A percentile compares a stretch with the other conserved stretches of the same genome.
Evolutionary conservation across 257 asterid genomes (phyloP).

Genomic region (Penstemon davidsonii): DNA sequence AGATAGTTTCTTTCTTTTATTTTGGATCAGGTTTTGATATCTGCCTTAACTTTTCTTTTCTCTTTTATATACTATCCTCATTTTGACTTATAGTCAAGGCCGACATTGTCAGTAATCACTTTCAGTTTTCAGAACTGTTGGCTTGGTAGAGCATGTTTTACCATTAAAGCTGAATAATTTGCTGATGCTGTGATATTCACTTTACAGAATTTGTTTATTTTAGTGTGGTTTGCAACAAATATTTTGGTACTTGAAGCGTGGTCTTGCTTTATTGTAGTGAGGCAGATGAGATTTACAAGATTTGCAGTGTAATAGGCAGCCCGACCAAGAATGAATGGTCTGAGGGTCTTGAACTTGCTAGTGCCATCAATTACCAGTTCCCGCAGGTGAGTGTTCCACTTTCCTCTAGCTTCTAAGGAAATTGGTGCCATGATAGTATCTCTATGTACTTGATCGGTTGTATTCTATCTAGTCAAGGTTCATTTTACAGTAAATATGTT

Average conservation of each 20-base stretch:
- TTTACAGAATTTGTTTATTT: background rate
- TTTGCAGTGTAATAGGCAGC: constrained; percentile 61
- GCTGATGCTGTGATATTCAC: background rate
- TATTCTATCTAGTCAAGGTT: background rate
- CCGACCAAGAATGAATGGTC: constrained; percentile 59
- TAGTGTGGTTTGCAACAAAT: background rate
- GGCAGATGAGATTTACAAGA: constrained; percentile 64
- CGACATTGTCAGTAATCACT: constrained; percentile 1
- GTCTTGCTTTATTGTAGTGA: constrained; percentile 42
- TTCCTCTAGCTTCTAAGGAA: constrained; percentile 13
- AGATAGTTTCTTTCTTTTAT: constrained; percentile 1
- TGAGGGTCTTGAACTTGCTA: constrained; percentile 68
- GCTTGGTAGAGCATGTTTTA: constrained; percentile 12
- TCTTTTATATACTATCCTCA: constrained; percentile 1
- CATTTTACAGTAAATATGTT: background rate
- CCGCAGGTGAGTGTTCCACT: constrained; percentile 48
- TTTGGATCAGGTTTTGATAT: constrained; percentile 11
- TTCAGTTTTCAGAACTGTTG: background rate
- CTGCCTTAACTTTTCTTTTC: background rate
- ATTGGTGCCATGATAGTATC: background rate
- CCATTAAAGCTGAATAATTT: constrained; percentile 3
- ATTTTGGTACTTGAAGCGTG: constrained; percentile 12
- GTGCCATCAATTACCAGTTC: constrained; percentile 57
- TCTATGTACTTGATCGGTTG: background rate
- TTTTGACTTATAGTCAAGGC: background rate